These are phyloP conservation scores for Beta lomatogona DNA, from an alignment of 179 eudicot species.

Conservation along the genomic window DNA sequence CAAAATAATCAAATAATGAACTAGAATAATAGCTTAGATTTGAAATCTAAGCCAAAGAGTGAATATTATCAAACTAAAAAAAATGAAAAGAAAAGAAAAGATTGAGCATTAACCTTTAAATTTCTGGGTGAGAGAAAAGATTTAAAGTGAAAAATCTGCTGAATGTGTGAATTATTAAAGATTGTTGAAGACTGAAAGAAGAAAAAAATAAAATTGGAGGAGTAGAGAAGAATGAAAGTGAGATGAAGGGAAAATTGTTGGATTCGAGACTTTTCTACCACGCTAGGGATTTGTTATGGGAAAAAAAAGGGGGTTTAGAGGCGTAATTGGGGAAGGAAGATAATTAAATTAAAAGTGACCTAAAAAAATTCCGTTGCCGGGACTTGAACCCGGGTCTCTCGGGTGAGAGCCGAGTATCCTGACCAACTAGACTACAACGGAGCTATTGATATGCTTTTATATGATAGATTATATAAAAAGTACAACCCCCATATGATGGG, in stretches of 20 bases:
- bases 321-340: neutral
- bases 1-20: neutral
- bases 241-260: too few relatives aligned
- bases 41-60: neutral
- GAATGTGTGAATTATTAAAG: neutral
- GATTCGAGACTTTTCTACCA: neutral
- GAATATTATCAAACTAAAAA: too few relatives aligned
- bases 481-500: too few relatives aligned
- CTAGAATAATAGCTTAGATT: neutral
- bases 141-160: neutral
- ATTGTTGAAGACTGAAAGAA: neutral
- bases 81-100: neutral
- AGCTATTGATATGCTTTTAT: neutral
- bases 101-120: slow-evolving; percentile 7
- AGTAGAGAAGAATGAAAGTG: neutral
- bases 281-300: neutral
- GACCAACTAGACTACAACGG: slow-evolving; percentile 99
- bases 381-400: slow-evolving; percentile 99
- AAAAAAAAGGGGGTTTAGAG: neutral
- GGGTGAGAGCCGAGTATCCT: slow-evolving; percentile 99
- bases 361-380: slow-evolving; percentile 83
- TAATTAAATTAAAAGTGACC: neutral
- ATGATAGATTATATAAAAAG: too few relatives aligned
- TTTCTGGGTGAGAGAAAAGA: neutral
- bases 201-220: neutral